phyloP scores from a whole-genome alignment of 305 asterid species.

The Lippia alba region DNA sequence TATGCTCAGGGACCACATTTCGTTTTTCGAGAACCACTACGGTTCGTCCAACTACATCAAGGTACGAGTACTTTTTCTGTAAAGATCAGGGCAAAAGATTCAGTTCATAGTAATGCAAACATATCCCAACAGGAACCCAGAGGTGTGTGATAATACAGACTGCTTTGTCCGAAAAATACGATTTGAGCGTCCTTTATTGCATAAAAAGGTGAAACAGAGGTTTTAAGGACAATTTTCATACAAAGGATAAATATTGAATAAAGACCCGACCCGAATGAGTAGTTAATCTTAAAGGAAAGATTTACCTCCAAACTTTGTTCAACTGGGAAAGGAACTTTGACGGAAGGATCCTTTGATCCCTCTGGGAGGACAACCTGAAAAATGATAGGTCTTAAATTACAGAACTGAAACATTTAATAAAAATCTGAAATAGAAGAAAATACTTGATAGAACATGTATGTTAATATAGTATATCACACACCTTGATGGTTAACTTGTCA shows the following conservation, averaged over 20 bases:
- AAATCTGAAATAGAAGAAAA: slow-evolving; percentile 27
- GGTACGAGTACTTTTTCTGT: slow-evolving; percentile 95
- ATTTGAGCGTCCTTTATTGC: neutral
- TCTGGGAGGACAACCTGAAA: slow-evolving; percentile 94
- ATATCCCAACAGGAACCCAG: slow-evolving; percentile 12
- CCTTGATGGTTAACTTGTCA: slow-evolving; percentile 85
- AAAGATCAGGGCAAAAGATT: slow-evolving; percentile 37
- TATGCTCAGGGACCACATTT: slow-evolving; percentile 94
- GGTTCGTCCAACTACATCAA: slow-evolving; percentile 92
- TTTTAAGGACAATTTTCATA: neutral
- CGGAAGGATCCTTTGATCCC: slow-evolving; percentile 85
- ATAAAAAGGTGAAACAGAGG: slow-evolving; percentile 5
- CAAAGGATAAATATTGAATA: neutral
- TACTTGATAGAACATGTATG: slow-evolving; percentile 7
- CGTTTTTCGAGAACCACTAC: slow-evolving; percentile 89
- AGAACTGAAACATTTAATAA: slow-evolving; percentile 23
- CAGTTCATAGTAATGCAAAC: slow-evolving; percentile 20
- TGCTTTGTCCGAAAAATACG: neutral
- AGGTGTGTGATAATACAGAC: slow-evolving; percentile 9
- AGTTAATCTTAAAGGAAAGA: slow-evolving; percentile 15
- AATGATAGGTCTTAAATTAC: slow-evolving; percentile 32
- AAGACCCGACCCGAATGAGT: slow-evolving; percentile 23
- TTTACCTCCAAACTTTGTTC: slow-evolving; percentile 80
- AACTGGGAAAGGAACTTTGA: slow-evolving; percentile 66
- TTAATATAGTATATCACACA: slow-evolving; percentile 36